A percentile compares a stretch with the other conserved stretches of the same genome.
Conservation (phyloP, 495 filamentous ascomycete species). For the Ramalina peruviana region DNA sequence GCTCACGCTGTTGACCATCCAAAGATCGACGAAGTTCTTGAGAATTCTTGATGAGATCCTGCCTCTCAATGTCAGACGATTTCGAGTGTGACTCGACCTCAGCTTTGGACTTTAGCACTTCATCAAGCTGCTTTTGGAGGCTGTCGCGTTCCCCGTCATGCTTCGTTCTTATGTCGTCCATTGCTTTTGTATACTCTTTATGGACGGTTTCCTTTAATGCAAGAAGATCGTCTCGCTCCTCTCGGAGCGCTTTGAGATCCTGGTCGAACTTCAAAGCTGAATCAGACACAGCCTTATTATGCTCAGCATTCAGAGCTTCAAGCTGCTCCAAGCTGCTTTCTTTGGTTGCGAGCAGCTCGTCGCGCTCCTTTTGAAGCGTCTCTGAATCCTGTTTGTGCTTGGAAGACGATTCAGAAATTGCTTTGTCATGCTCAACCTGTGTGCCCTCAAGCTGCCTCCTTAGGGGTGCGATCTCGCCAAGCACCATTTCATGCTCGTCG, state of each 20-base stretch:
- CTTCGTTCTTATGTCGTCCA: not conserved
- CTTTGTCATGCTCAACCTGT: not conserved
- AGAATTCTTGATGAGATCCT: not conserved
- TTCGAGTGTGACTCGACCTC: not conserved
- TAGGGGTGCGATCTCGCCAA: constrained; percentile 2
- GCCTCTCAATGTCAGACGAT: not conserved
- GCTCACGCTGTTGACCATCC: not conserved
- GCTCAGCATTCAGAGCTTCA: not conserved
- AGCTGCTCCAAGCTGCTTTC: no score
- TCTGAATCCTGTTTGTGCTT: not conserved
- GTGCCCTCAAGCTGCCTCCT: not conserved
- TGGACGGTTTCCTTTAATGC: not conserved
- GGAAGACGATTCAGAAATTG: not conserved
- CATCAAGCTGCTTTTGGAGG: not conserved
- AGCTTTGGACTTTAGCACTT: not conserved
- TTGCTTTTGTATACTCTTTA: not conserved
- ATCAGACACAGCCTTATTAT: not conserved
- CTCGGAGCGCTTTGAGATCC: not conserved
- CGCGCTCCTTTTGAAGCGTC: not conserved
- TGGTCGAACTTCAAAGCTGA: no score
- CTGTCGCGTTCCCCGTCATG: not conserved
- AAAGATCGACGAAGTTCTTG: not conserved
- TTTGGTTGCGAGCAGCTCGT: not conserved
- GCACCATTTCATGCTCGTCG: constrained; percentile 2
- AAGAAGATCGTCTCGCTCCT: not conserved